A percentile compares a stretch with the other conserved stretches of the same genome.
These are phyloP conservation scores for Phaeotremella fagi DNA, from an alignment of 768 basidiomycete species.

Conservation along the genomic window DNA sequence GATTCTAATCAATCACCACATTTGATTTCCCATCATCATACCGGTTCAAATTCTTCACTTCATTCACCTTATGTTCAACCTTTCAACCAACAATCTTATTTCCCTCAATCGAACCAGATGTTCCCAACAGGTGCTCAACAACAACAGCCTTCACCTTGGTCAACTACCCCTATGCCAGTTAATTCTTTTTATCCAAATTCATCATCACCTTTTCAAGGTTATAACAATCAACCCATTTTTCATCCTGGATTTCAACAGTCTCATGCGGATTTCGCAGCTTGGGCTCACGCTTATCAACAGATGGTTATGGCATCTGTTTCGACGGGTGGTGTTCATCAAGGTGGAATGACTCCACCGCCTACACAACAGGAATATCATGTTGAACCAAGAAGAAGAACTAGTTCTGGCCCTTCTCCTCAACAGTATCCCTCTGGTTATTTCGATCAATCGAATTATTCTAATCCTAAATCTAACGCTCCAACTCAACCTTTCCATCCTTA, in stretches of 20 bases:
- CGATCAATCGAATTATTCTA: conserved; percentile 2
- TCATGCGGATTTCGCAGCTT: conserved; percentile 40
- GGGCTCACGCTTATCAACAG: conserved; percentile 42
- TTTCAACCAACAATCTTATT: conserved; percentile 15
- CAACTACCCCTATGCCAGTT: conserved; percentile 26
- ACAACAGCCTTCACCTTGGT: too few species aligned
- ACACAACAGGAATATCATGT: conserved; percentile 6
- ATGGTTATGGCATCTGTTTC: conserved; percentile 32
- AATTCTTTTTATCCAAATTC: conserved; percentile 23
- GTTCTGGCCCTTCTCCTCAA: conserved; percentile 4
- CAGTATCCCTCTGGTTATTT: conserved; percentile 2
- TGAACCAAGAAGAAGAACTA: conserved; percentile 1
- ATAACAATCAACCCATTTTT: conserved; percentile 23
- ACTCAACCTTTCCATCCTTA: conserved; percentile 36
- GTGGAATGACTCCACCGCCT: conserved; percentile 15
- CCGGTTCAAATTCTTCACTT: conserved; percentile 16
- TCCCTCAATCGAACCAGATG: conserved; percentile 18
- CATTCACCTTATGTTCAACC: conserved; percentile 27
- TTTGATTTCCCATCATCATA: conserved; percentile 17
- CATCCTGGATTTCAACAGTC: conserved; percentile 35
- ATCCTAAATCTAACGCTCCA: conserved; percentile 3
- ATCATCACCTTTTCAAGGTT: conserved; percentile 18
- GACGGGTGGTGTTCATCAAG: conserved; percentile 17
- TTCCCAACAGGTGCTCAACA: conserved; percentile 12
- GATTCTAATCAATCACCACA: conserved; percentile 21